Evolutionary conservation across 306 rosid genomes (phyloP).

Genomic region (Prinsepia uniflora): DNA sequence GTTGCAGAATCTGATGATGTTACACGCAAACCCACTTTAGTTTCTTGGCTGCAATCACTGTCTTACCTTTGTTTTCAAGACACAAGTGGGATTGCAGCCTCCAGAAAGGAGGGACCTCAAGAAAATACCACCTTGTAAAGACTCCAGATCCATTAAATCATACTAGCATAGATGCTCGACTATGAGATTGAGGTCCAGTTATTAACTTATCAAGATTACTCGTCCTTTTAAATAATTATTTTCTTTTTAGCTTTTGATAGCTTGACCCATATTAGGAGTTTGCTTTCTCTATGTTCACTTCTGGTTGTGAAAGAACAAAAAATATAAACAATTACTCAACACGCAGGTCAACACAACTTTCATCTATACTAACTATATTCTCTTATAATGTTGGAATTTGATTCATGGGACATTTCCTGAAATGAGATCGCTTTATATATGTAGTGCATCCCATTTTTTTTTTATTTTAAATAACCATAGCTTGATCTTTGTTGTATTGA

Average conservation of each 20-base stretch:
- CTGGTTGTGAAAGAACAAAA: too few species aligned
- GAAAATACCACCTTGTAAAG: slow-evolving; percentile 13
- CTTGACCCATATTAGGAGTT: background rate
- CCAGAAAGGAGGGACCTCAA: slow-evolving; percentile 32
- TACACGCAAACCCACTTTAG: slow-evolving; percentile 70
- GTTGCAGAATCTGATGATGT: slow-evolving; percentile 93
- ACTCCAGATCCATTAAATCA: slow-evolving; percentile 31
- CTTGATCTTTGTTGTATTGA: too few species aligned
- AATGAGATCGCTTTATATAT: too few species aligned
- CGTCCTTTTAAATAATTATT: background rate
- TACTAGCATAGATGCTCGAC: slow-evolving; percentile 47
- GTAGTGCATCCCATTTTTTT: too few species aligned
- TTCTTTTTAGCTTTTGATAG: background rate
- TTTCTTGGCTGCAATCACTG: slow-evolving; percentile 92
- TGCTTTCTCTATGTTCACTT: too few species aligned
- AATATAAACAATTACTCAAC: background rate
- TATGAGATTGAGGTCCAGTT: slow-evolving; percentile 37
- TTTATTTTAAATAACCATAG: too few species aligned
- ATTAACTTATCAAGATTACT: background rate
- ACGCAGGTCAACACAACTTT: background rate
- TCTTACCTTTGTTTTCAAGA: slow-evolving; percentile 68
- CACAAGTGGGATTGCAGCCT: slow-evolving; percentile 31
- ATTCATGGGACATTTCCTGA: too few species aligned
- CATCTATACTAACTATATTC: background rate
- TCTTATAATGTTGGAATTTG: background rate